Conservation (phyloP, 1,284 basidiomycete genomes). For the Meripilus lineatus region DNA sequence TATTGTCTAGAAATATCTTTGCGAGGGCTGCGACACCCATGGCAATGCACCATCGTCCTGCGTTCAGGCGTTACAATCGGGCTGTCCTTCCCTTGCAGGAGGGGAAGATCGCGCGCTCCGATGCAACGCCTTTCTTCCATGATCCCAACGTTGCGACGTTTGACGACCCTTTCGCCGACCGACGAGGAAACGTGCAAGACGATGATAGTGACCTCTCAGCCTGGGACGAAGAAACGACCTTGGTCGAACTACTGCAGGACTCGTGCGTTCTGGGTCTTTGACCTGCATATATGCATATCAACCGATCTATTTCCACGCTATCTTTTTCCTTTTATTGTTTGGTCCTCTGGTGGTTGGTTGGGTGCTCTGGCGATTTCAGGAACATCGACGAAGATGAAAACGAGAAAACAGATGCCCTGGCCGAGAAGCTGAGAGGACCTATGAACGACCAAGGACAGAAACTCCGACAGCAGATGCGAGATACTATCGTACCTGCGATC, state of each 20-base stretch:
- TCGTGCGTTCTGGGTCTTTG: constrained; percentile 25
- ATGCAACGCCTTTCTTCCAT: no score
- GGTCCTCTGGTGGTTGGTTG: constrained; percentile 2
- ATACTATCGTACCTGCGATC: constrained; percentile 47
- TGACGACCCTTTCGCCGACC: no score
- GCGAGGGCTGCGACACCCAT: no score
- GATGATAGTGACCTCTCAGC: no score
- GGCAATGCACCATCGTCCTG: no score
- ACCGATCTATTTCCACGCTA: background rate
- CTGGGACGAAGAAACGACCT: constrained; percentile 54
- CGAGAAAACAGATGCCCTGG: constrained; percentile 37
- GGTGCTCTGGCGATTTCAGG: constrained; percentile 11
- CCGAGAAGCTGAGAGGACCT: constrained; percentile 42
- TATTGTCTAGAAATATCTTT: no score
- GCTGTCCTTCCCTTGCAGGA: no score
- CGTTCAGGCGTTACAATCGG: no score
- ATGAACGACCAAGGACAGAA: constrained; percentile 39
- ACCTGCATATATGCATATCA: constrained; percentile 9
- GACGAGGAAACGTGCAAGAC: no score
- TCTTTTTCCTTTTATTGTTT: background rate
- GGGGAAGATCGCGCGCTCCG: no score
- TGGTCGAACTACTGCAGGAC: constrained; percentile 48
- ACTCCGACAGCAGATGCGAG: constrained; percentile 45
- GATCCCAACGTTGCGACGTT: no score
- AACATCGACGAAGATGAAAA: constrained; percentile 21